Percentiles rank a stretch among this genome's conserved stretches.
phyloP scores from a whole-genome alignment of 1,284 basidiomycete genomes.

The Vanrija sp. region DNA sequence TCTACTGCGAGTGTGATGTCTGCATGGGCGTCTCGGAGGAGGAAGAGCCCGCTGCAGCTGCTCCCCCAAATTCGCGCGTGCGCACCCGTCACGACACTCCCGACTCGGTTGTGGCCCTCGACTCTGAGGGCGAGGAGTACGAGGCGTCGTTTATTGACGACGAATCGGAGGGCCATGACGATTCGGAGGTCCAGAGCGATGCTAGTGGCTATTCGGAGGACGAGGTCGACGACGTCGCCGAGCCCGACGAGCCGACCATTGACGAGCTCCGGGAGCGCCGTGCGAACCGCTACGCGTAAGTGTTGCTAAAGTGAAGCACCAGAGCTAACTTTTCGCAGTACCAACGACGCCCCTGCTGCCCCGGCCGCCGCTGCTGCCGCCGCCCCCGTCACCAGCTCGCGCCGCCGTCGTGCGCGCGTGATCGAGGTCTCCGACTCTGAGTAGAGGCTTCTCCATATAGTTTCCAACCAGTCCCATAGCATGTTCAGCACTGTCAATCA shows the following conservation, averaged over 20 bases:
- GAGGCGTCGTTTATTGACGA: constrained; percentile 19
- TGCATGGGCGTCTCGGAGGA: constrained; percentile 2
- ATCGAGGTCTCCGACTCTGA: too few species aligned
- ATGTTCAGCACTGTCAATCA: too few species aligned
- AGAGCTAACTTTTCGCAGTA: too few species aligned
- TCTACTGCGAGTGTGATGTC: neutral
- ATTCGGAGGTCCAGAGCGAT: constrained; percentile 1
- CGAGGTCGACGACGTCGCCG: constrained; percentile 15
- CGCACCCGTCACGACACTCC: neutral
- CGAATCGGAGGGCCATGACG: constrained; percentile 1
- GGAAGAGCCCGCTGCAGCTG: neutral
- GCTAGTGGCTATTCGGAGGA: neutral
- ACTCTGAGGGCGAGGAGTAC: constrained; percentile 11
- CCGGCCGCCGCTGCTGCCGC: too few species aligned
- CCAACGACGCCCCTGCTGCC: too few species aligned
- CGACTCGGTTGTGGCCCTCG: neutral
- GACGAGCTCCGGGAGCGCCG: constrained; percentile 15
- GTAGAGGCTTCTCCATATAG: too few species aligned
- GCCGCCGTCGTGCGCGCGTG: too few species aligned
- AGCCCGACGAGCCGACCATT: constrained; percentile 18
- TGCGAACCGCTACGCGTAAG: constrained; percentile 14
- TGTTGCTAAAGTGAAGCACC: neutral
- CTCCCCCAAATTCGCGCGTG: neutral
- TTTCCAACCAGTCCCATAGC: too few species aligned
- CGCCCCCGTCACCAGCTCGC: too few species aligned